Evolutionary conservation across 2,329 filamentous ascomycete species (phyloP).

Genomic region (Penicillium sp.): DNA sequence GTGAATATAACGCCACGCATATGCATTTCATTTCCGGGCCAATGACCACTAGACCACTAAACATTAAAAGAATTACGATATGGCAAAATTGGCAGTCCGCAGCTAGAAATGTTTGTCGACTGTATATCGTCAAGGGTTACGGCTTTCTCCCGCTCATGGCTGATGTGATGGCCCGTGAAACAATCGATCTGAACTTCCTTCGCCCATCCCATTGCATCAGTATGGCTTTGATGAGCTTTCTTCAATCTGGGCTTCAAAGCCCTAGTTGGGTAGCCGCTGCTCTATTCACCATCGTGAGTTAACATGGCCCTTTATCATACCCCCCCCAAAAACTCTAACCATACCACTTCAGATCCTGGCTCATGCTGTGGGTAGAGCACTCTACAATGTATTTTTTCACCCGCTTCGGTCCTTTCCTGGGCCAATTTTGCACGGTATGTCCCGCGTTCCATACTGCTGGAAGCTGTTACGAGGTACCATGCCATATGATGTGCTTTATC

Average conservation of each 20-base stretch:
- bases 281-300: conserved; percentile 1
- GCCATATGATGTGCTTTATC: conserved; percentile 19
- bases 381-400: conserved; percentile 5
- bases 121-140: too few species aligned
- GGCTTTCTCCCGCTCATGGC: background rate
- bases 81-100: too few species aligned
- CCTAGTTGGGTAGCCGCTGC: background rate
- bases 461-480: conserved; percentile 9
- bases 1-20: background rate
- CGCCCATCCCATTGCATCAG: background rate
- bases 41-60: background rate
- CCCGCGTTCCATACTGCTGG: conserved; percentile 1
- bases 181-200: background rate
- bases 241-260: background rate
- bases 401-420: conserved; percentile 2
- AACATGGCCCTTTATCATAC: background rate
- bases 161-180: background rate
- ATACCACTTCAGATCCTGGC: background rate
- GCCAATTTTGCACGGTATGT: background rate
- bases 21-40: background rate
- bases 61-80: background rate
- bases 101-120: background rate
- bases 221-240: background rate
- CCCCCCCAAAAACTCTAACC: background rate
- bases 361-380: background rate